Base-by-base conservation (phyloP, 2,329 filamentous ascomycete genomes). In the Xylaria arbuscula region DNA sequence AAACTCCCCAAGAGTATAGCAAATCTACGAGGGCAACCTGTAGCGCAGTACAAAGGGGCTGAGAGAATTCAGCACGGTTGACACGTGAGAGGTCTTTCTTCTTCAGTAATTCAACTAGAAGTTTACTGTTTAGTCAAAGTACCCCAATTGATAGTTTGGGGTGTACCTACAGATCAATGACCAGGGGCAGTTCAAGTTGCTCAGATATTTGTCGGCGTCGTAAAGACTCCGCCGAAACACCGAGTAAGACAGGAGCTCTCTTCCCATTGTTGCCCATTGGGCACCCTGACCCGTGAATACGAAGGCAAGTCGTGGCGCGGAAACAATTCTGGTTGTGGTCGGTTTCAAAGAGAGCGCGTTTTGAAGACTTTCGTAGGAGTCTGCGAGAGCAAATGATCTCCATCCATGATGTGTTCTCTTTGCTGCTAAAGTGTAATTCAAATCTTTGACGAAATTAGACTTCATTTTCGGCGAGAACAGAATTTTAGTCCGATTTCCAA, bases 221-320 rank as follows among this genome's bases (percentile, higher is more conserved):
- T 56, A 65, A 8, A 65, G 51, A 34, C 70, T 67, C 45, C 42
- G 15, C 6, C 45, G 61, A 22, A 73, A 72, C 15, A 61, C 42
- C 7, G 38, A 47, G 34, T 70, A 66, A n/a, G 55, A 28, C 38
- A 64, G 57, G 10, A 78, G 69, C 53, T 76, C 74, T 2, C 74
- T 75, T 3, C 79, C 81, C 83, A 84, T 84, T 0, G 75, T 75
- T 1, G 77, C 73, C 80, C 82, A 84, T 57, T 84, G 83, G 0
- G 82, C 82, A 1, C 83, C 83, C 62, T 85, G 83, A 4, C 83
- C 83, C 0, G 81, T 84, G 72, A 84, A 85, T 40, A 82, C 73
- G 60, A 77, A 77, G 13, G 64, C 66, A 8, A 71, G 64, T 13
- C 69, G 42, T 45, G 69, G 53, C 36, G 68, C 55, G 3, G 62